phyloP scores from a whole-genome alignment of 2,329 filamentous ascomycete genomes.

The Akanthomyces muscarius region DNA sequence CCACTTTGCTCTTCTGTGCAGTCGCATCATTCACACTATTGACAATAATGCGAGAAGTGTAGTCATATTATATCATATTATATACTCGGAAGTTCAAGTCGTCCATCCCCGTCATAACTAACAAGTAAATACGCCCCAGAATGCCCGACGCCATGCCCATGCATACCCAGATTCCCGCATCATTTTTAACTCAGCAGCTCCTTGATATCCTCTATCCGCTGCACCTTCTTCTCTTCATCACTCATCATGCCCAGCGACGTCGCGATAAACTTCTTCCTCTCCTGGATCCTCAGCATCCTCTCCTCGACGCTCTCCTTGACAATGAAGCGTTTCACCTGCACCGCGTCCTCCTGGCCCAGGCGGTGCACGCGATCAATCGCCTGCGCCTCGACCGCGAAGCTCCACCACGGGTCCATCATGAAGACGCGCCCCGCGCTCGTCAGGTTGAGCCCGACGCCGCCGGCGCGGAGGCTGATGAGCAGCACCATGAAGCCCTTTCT shows the following conservation, averaged over 20 bases:
- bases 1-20: too few relatives aligned
- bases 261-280: slow-evolving; percentile 95
- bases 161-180: not conserved
- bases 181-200: slow-evolving; percentile 66
- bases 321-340: slow-evolving; percentile 83
- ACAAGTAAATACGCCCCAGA: not conserved
- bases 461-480: slow-evolving; percentile 79
- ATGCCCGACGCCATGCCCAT: slow-evolving; percentile 5
- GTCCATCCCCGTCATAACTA: not conserved
- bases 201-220: slow-evolving; percentile 90
- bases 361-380: slow-evolving; percentile 96
- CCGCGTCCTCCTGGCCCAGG: slow-evolving; percentile 87
- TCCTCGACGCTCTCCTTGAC: slow-evolving; percentile 90
- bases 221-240: slow-evolving; percentile 86
- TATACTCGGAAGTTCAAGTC: not conserved
- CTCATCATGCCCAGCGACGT: slow-evolving; percentile 91
- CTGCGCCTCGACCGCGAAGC: slow-evolving; percentile 92
- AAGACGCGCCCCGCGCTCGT: slow-evolving; percentile 86
- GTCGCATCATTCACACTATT: too few relatives aligned
- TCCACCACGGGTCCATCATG: slow-evolving; percentile 99
- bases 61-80: not conserved
- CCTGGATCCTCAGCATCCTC: slow-evolving; percentile 89
- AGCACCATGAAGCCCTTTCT: slow-evolving; percentile 63
- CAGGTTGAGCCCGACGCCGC: slow-evolving; percentile 89
- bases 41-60: not conserved